These are phyloP conservation scores for Pueraria montana DNA, from an alignment of 306 rosid genomes.

Conservation along the genomic window DNA sequence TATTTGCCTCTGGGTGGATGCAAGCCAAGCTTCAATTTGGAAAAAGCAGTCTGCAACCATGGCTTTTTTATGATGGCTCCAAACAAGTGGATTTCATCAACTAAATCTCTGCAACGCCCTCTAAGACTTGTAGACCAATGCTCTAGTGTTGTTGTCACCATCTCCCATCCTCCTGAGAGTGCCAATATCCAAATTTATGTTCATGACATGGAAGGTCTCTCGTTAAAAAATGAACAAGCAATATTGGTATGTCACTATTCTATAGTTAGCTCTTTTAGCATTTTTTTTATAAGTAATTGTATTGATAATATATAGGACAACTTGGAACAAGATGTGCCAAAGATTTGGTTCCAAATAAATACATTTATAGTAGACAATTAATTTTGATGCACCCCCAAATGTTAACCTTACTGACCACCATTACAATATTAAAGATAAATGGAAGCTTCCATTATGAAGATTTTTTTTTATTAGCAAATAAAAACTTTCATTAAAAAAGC, in stretches of 20 bases:
- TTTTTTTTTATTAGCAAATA: too few species aligned
- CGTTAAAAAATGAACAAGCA: not conserved
- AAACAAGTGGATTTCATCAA: constrained; percentile 54
- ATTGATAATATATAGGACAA: too few species aligned
- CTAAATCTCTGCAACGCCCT: constrained; percentile 53
- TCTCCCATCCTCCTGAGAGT: constrained; percentile 3
- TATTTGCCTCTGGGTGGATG: not conserved
- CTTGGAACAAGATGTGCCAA: too few species aligned
- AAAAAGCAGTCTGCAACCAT: constrained; percentile 55
- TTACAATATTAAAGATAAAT: too few species aligned
- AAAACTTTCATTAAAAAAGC: too few species aligned
- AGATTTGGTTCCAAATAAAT: too few species aligned
- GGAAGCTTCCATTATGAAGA: too few species aligned
- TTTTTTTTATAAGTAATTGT: not conserved
- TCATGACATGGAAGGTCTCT: not conserved
- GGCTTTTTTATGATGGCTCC: constrained; percentile 67
- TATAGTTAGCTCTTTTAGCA: not conserved
- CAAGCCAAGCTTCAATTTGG: constrained; percentile 10
- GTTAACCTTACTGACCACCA: too few species aligned
- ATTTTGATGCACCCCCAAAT: too few species aligned
- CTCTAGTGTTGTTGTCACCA: constrained; percentile 24
- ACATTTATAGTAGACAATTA: too few species aligned
- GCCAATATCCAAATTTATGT: constrained; percentile 31
- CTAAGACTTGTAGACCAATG: constrained; percentile 44
- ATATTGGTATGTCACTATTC: constrained; percentile 21